Percentiles rank a stretch among this genome's conserved stretches.
Evolutionary conservation across 129 eudicot genomes (phyloP).

Genomic region (Tagetes patula): DNA sequence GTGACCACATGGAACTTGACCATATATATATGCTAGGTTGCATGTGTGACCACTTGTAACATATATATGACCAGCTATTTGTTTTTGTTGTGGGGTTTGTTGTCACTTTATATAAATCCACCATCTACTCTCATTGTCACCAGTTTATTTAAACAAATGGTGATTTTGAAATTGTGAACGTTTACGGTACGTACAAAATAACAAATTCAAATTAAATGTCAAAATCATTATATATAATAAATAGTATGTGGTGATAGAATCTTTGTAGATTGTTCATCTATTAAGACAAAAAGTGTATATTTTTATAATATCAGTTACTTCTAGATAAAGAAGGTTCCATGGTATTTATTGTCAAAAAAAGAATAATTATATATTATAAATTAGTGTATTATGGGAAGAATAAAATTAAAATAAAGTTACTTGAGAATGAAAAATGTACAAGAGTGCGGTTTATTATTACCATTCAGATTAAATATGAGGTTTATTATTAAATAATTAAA

Average conservation of each 20-base stretch:
- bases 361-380: no score
- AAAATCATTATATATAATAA: not conserved
- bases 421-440: not conserved
- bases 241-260: not conserved
- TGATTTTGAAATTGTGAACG: not conserved
- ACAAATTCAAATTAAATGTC: not conserved
- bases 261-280: not conserved
- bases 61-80: not conserved
- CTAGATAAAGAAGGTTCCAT: not conserved
- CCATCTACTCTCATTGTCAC: not conserved
- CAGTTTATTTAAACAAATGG: not conserved
- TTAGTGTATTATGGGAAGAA: not conserved
- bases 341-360: not conserved
- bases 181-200: not conserved
- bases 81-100: not conserved
- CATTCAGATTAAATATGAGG: no score
- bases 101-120: not conserved
- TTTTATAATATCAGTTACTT: not conserved
- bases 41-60: not conserved
- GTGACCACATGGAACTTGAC: not conserved
- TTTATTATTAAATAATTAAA: no score
- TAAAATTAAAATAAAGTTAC: not conserved
- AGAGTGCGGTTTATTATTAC: no score
- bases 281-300: not conserved
- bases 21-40: not conserved